Base-by-base conservation (phyloP, 306 rosid genomes). In the Rosa persica region DNA sequence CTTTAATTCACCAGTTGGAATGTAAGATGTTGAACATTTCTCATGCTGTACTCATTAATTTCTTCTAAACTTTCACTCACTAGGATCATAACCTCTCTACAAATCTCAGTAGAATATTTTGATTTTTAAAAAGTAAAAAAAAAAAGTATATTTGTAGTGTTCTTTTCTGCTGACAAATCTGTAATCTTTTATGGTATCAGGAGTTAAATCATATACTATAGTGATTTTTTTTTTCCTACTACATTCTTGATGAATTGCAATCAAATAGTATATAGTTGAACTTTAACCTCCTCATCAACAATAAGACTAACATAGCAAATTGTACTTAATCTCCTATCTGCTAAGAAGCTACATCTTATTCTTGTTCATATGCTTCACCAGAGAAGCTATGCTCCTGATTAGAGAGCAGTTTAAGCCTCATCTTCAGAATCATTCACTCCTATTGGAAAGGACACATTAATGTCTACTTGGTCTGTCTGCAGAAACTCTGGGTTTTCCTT, bases 311-410 rank as follows among this genome's bases (percentile, higher is more conserved):
- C 25, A 8, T 17, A 38, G 42, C 6, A 66, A 46, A 47, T 44
- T 70, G 6, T 3, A 47, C 25, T 46, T 46, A 1, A 15, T 44
- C 43, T 49, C 42, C 34, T 71, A 7, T 47, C 58, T 47, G 22
- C 58, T 30, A 36, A 48, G 61, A 49, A 49, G 6, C 22, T n/a
- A 47, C 51, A 34, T 71, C 46, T 16, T 5, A 72, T 30, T 51
- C 42, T 72, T 72, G 76, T 30, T 47, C 75, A 70, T 46, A 70
- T 46, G 8, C 43, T 71, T 47, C 44, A 67, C 30, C 17, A 27
- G 58, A 55, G 60, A 27, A 71, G 61, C 3, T 30, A 8, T 25
- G 60, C 55, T 46, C 70, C 23, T 17, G 25, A 38, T 19, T 8
- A 10, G 69, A 38, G n/a, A 38, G 15, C 4, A 4, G 22, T 46